These are phyloP conservation scores for Chlamydomonas schloesseri DNA, from an alignment of 139 green algal species.

Conservation along the genomic window DNA sequence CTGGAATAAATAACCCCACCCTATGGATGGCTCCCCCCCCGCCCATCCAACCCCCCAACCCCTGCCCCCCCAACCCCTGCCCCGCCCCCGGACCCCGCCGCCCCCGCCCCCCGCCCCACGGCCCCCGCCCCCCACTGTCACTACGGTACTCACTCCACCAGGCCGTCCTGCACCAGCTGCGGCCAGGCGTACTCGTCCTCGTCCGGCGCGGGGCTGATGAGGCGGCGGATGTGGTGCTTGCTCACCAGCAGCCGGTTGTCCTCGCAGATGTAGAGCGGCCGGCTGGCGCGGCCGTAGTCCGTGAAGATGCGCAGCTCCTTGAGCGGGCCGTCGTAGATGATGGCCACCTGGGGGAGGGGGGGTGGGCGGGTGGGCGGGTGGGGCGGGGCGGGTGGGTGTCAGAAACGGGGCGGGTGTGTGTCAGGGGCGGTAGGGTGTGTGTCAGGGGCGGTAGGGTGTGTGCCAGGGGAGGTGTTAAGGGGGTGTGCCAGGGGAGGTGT, in stretches of 20 bases:
- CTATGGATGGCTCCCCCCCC: no score
- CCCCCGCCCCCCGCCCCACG: no score
- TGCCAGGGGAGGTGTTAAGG: no score
- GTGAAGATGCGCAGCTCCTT: slow-evolving; percentile 92
- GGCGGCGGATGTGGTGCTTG: slow-evolving; percentile 86
- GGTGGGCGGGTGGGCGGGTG: neutral
- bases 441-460: no score
- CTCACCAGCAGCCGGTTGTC: slow-evolving; percentile 87
- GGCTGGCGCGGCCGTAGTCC: slow-evolving; percentile 87
- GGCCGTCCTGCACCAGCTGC: slow-evolving; percentile 66
- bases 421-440: no score
- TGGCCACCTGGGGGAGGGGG: slow-evolving; percentile 17
- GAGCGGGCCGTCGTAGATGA: slow-evolving; percentile 90
- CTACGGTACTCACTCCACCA: slow-evolving; percentile 77
- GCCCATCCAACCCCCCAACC: no score
- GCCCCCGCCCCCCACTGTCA: no score
- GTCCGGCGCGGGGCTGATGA: slow-evolving; percentile 74
- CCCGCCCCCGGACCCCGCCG: no score
- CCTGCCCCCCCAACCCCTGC: no score
- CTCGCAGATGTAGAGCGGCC: slow-evolving; percentile 96
- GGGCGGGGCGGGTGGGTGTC: neutral
- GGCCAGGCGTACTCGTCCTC: slow-evolving; percentile 60
- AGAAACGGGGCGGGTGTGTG: neutral
- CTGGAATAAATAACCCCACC: no score
- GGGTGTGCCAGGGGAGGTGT: no score